These are phyloP conservation scores for Ceratobasidium theobromae DNA, from an alignment of 1,284 basidiomycete genomes.

Conservation along the genomic window DNA sequence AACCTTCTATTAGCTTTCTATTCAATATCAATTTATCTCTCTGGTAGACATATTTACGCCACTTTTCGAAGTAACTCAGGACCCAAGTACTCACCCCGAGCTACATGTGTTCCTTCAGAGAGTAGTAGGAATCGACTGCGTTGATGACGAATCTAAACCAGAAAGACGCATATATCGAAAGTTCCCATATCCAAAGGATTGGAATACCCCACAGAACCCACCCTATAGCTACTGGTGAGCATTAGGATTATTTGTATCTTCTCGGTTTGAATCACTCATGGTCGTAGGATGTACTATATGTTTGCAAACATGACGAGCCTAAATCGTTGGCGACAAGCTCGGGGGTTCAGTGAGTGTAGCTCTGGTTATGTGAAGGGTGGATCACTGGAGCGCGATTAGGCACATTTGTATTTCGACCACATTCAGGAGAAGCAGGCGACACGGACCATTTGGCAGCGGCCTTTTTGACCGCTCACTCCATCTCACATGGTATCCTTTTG, in stretches of 20 bases:
- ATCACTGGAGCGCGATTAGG: conserved; percentile 49
- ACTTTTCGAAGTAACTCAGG: conserved; percentile 93
- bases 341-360: conserved; percentile 82
- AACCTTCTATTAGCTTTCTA: conserved; percentile 37
- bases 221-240: conserved; percentile 91
- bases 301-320: conserved; percentile 94
- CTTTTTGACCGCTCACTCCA: conserved; percentile 95
- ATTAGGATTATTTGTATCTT: neutral
- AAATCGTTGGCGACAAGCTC: conserved; percentile 84
- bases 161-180: conserved; percentile 93
- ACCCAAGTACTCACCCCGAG: conserved; percentile 89
- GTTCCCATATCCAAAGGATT: conserved; percentile 90
- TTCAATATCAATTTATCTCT: neutral
- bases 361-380: neutral
- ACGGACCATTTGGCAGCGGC: conserved; percentile 96
- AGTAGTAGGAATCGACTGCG: conserved; percentile 94
- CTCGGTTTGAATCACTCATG: neutral
- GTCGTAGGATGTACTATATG: conserved; percentile 90
- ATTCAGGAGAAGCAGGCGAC: conserved; percentile 97
- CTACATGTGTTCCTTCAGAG: conserved; percentile 95
- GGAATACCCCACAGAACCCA: conserved; percentile 88
- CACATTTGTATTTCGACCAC: conserved; percentile 96
- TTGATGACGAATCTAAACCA: conserved; percentile 96
- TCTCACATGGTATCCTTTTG: conserved; percentile 96
- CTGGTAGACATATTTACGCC: conserved; percentile 85